Evolutionary conservation across 2,329 filamentous ascomycete species (phyloP), one percentile per base, ranked within the genome.

Genomic region (Purpureocillium lavendulum): DNA sequence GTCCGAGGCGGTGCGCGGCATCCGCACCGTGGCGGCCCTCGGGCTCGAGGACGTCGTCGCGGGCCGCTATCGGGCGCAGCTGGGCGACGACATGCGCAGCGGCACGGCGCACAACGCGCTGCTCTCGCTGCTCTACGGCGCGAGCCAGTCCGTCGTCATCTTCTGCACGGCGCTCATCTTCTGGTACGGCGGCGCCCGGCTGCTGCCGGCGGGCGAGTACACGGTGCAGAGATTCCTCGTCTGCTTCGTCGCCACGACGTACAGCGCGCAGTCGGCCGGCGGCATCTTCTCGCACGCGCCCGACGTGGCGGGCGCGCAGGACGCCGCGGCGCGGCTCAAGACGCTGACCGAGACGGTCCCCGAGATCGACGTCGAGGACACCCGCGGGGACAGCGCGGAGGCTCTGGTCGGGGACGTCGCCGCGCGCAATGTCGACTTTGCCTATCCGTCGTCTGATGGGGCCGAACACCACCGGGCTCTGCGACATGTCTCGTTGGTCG

Each of bases 231-330:
- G 62, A 33, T 69, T 67, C 46, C 65, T 67, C 43, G 52, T 67
- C 40, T 59, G 65, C 21, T 68, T 67, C 43, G 58, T 65, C 45
- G 59, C 65, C 5, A 53, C 65, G 5, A 51, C 69, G 7, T 65
- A 55, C 55, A 85, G 87, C 42, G 82, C 87, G 0, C 87, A 95
- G 58, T 87, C 86, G 4, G 88, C 88, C 2, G 88, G 88, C 4
- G 82, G 78, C 12, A 80, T 87, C 53, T 94, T 88, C 70, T 85
- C 78, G n/a, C 92, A 87, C 58, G 84, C 84, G 1, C 84, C 86
- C 3, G 84, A 92, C 50, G 89, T 90, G 80, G 80, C 84, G 49
- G 90, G 94, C 62, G 87, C 87, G 2, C 84, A 85, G 58, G 72
- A 85, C 45, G 85, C 88, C 2, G 85, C 87, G 1, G 70, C 73